A percentile compares a stretch with the other conserved stretches of the same genome.
Conservation (phyloP, 495 filamentous ascomycete genomes). For the Lichina pygmaea region DNA sequence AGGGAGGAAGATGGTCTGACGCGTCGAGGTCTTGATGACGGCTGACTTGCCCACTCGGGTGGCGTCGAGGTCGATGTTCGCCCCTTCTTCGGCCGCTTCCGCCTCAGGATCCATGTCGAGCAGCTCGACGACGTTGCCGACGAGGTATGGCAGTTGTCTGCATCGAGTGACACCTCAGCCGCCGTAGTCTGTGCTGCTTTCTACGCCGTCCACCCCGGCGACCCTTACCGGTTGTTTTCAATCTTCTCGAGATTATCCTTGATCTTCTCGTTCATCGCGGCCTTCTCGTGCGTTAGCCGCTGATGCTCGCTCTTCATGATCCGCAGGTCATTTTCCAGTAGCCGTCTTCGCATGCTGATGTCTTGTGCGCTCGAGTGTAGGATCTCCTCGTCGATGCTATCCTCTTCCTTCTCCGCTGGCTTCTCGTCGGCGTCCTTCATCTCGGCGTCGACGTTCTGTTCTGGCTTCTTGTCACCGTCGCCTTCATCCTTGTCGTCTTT, state of each 20-base stretch:
- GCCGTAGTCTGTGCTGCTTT: too few species aligned
- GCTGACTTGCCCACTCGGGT: slow-evolving; percentile 92
- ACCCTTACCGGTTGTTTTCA: slow-evolving; percentile 74
- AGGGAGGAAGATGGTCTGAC: slow-evolving; percentile 96
- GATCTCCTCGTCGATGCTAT: slow-evolving; percentile 74
- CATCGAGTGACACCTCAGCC: too few species aligned
- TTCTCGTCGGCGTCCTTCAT: slow-evolving; percentile 63
- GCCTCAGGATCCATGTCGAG: slow-evolving; percentile 89
- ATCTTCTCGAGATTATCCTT: slow-evolving; percentile 98
- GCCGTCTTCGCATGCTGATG: slow-evolving; percentile 59
- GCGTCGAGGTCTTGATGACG: slow-evolving; percentile 98
- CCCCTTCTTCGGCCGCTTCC: slow-evolving; percentile 87
- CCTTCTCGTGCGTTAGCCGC: slow-evolving; percentile 81
- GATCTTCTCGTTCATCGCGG: slow-evolving; percentile 88
- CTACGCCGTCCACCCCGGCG: too few species aligned
- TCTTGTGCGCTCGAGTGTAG: slow-evolving; percentile 74
- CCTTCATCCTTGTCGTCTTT: slow-evolving; percentile 44
- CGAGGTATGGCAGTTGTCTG: slow-evolving; percentile 92
- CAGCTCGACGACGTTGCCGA: slow-evolving; percentile 93
- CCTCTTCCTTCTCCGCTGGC: slow-evolving; percentile 38
- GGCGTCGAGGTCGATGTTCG: slow-evolving; percentile 94
- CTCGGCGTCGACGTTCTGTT: slow-evolving; percentile 47
- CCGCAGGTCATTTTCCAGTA: slow-evolving; percentile 87
- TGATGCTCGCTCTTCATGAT: slow-evolving; percentile 98
- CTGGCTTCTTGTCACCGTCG: slow-evolving; percentile 24